Evolutionary conservation across 352 stramenopile species (phyloP).

Genomic region (Pythium aquatile): DNA sequence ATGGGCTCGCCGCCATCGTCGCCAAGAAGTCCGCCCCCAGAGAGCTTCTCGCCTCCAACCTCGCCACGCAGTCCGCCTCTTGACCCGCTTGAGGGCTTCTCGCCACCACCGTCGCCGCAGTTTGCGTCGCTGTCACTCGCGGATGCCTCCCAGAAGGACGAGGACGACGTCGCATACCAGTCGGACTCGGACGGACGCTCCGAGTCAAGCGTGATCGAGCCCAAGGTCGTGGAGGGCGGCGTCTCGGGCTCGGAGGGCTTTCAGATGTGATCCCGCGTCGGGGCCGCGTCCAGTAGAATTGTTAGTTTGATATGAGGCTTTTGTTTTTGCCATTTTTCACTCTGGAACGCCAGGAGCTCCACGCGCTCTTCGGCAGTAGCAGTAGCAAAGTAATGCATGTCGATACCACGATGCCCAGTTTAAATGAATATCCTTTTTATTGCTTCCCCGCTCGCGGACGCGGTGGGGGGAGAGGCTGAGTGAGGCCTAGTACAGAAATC

Average conservation of each 20-base stretch:
- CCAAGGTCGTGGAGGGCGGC: constrained; percentile 54
- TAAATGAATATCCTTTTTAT: not conserved
- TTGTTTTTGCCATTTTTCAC: constrained; percentile 22
- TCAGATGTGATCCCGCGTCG: constrained; percentile 47
- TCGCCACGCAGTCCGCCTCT: constrained; percentile 32
- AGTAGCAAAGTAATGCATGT: not conserved
- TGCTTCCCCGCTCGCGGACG: not conserved
- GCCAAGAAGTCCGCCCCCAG: constrained; percentile 37
- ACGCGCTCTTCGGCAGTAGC: not conserved
- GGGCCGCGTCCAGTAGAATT: constrained; percentile 21
- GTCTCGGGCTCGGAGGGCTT: constrained; percentile 62
- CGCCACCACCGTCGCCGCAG: constrained; percentile 38
- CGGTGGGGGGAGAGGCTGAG: not conserved
- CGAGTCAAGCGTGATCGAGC: constrained; percentile 65
- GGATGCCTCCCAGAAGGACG: constrained; percentile 42
- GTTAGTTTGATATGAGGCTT: constrained; percentile 25
- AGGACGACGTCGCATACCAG: constrained; percentile 55
- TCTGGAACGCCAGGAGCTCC: not conserved
- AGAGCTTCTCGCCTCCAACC: constrained; percentile 38
- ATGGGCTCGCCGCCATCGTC: constrained; percentile 48
- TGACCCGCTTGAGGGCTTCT: constrained; percentile 7
- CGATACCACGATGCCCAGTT: not conserved
- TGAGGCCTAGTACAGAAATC: not conserved
- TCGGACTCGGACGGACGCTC: constrained; percentile 66
- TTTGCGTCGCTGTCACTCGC: constrained; percentile 45